Conservation (phyloP, 2,329 filamentous ascomycete species). For the Bertia moriformis region DNA sequence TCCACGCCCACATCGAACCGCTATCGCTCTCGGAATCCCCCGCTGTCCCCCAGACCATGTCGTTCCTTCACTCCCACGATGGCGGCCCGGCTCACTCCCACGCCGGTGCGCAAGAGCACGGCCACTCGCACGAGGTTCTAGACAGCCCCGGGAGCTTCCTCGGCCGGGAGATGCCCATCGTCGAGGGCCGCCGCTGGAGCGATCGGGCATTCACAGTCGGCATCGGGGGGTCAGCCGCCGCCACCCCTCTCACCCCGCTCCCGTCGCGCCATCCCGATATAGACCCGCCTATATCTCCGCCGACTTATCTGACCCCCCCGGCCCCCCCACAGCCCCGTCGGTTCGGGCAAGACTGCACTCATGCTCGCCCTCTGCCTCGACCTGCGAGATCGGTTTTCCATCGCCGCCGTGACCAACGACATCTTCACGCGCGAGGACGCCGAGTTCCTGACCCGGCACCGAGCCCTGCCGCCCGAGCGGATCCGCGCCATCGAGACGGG, state of each 20-base stretch:
- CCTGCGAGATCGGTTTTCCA: slow-evolving; percentile 66
- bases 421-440: slow-evolving; percentile 98
- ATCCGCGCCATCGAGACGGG: slow-evolving; percentile 96
- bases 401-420: slow-evolving; percentile 95
- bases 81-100: slow-evolving; percentile 37
- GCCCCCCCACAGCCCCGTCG: slow-evolving; percentile 56
- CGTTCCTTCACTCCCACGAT: slow-evolving; percentile 40
- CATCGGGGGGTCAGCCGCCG: slow-evolving; percentile 90
- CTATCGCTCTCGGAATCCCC: no score
- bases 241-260: background rate
- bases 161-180: slow-evolving; percentile 82
- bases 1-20: no score
- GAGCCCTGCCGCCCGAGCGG: slow-evolving; percentile 65
- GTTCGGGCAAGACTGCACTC: slow-evolving; percentile 90
- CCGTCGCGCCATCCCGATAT: slow-evolving; percentile 1
- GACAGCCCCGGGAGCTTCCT: slow-evolving; percentile 83
- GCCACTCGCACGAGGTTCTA: slow-evolving; percentile 90
- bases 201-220: slow-evolving; percentile 89
- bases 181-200: slow-evolving; percentile 74
- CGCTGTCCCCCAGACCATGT: no score
- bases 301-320: slow-evolving; percentile 5
- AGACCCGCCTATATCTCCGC: slow-evolving; percentile 2
- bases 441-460: slow-evolving; percentile 83
- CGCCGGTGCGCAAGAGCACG: slow-evolving; percentile 54
- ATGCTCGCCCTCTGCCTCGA: slow-evolving; percentile 87